Conservation (phyloP, 305 asterid species). For the Fraxinus ornus region DNA sequence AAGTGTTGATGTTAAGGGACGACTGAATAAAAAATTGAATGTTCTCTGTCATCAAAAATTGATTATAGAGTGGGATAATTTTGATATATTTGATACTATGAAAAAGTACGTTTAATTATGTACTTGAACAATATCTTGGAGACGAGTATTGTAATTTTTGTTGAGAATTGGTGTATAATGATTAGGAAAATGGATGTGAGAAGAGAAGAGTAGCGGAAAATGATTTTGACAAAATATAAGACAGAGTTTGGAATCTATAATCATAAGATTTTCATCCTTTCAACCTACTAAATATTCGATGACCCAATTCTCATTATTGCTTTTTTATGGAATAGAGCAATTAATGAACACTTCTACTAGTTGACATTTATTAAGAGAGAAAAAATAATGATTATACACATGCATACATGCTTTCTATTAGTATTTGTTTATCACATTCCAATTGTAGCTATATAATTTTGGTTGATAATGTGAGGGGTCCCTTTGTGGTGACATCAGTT, state of each 20-base stretch:
- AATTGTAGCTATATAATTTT: too few species aligned
- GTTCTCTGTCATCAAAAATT: background rate
- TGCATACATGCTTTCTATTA: too few species aligned
- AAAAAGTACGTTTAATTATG: background rate
- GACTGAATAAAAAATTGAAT: background rate
- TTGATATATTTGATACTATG: background rate
- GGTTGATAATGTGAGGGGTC: too few species aligned
- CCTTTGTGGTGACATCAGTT: too few species aligned
- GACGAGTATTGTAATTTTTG: background rate
- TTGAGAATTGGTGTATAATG: background rate
- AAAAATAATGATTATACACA: too few species aligned
- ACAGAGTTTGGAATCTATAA: background rate
- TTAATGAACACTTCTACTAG: background rate
- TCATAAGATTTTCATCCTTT: background rate
- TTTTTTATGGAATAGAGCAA: background rate
- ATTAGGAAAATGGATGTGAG: background rate
- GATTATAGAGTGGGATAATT: background rate
- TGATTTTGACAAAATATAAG: background rate
- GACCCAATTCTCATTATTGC: background rate
- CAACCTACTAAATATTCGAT: background rate
- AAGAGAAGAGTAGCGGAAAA: background rate
- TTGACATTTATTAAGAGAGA: background rate
- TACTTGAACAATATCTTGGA: background rate
- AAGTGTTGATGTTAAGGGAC: background rate
- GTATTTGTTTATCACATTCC: too few species aligned